Evolutionary conservation across 768 basidiomycete genomes (phyloP), one percentile per base, ranked within the genome.

Genomic region (Gyrodon lividus): DNA sequence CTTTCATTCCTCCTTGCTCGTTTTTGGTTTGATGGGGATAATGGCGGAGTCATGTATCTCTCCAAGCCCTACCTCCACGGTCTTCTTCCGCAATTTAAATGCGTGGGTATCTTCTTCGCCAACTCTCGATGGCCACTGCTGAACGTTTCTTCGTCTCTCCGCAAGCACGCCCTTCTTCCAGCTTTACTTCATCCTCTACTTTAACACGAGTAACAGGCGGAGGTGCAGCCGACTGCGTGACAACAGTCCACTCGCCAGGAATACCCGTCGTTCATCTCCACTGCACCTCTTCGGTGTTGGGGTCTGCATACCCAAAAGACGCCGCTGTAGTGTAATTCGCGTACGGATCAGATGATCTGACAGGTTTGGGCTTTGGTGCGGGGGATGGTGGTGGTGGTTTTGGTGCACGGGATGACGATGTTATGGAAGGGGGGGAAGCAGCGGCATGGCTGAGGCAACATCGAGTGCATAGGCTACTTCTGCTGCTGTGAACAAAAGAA

Each of bases 261-360:
- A 84, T 71, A 12, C 91, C 92, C 61, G 89, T 81, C 13, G 73
- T 79, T 43, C 75, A 77, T 20, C 80, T 76, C 39, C 79, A 72
- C 48, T 84, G 80, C 2, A 77, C 73, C 61, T 87, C 86, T 51
- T 88, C 89, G 7, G 75, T 83, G 54, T 92, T 89, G 2, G 86
- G 87, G 61, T 96, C 94, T 9, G 61, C 74, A 60, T 81, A 86
- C 1, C 95, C 95, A 1, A 98, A 77, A 1, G 86, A 89, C 43
- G 81, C 86, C 0, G 96, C 87, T 0, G 92, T 93, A 9, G 91
- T 84, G 69, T 98, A 99, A 66, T 96, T 88, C 0, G 87, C 78
- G 54, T 81, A 84, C n/a, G 79, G 81, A 59, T 86, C 82, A 1
- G 82, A 74, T 9, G 83, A 77, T 63, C 81, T 85, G 5, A 65